A percentile compares a stretch with the other conserved stretches of the same genome.
These are phyloP conservation scores for Cutaneotrichosporon dermatis DNA, from an alignment of 1,284 basidiomycete genomes.

Conservation along the genomic window DNA sequence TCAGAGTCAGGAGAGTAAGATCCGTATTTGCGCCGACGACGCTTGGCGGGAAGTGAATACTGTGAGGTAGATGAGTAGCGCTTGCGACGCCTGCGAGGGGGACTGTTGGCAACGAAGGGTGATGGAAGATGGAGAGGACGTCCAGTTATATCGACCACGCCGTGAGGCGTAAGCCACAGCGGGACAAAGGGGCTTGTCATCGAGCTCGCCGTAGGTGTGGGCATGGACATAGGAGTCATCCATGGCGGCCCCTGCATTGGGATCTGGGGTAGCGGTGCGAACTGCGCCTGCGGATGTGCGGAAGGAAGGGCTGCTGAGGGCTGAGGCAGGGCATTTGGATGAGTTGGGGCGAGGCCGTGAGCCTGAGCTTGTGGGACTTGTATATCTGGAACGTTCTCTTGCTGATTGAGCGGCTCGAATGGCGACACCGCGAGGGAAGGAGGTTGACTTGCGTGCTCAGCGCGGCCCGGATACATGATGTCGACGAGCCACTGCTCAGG, in stretches of 20 bases:
- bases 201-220: neutral
- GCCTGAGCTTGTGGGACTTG: neutral
- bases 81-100: too few relatives aligned
- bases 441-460: neutral
- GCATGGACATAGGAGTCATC: neutral
- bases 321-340: too few relatives aligned
- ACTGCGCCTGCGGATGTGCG: too few relatives aligned
- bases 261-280: too few relatives aligned
- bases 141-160: neutral
- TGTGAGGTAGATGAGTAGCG: too few relatives aligned
- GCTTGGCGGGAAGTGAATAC: neutral
- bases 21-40: neutral
- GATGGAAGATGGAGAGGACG: neutral
- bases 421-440: neutral
- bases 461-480: conserved; percentile 1
- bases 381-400: neutral
- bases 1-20: neutral
- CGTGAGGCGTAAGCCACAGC: conserved; percentile 4
- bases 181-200: neutral
- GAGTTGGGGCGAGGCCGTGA: neutral
- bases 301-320: too few relatives aligned
- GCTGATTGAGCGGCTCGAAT: neutral
- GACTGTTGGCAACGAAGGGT: neutral
- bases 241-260: neutral
- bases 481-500: conserved; percentile 4